Percentiles rank a stretch among this genome's conserved stretches.
These are phyloP conservation scores for Calonectria fujianensis DNA, from an alignment of 2,329 filamentous ascomycete genomes.

Conservation along the genomic window DNA sequence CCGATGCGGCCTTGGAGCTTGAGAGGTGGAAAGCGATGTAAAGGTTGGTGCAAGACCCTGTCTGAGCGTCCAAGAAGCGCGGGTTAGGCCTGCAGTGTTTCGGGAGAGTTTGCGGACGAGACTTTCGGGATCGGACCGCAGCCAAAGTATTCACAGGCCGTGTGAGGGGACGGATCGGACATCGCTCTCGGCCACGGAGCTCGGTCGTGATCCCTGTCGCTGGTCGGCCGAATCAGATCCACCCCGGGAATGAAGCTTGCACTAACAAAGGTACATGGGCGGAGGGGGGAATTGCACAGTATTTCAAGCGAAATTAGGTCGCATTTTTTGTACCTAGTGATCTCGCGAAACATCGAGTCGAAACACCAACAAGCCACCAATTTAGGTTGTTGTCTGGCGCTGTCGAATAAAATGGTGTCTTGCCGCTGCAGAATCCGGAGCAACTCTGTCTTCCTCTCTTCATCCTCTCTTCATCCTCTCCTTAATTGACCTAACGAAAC, in stretches of 20 bases:
- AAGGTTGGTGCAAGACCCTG: background rate
- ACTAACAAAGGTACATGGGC: conserved; percentile 41
- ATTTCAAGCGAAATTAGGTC: too few relatives aligned
- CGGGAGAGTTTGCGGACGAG: conserved; percentile 4
- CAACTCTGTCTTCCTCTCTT: background rate
- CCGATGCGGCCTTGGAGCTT: conserved; percentile 20
- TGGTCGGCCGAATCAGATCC: conserved; percentile 32
- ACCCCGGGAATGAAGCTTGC: background rate
- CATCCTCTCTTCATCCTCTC: background rate
- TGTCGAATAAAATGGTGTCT: background rate
- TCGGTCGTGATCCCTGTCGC: conserved; percentile 52
- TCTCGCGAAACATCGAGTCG: conserved; percentile 12
- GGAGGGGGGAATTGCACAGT: background rate
- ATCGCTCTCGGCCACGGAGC: conserved; percentile 56
- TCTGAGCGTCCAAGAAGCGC: background rate
- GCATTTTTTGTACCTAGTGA: background rate
- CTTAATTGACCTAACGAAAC: background rate
- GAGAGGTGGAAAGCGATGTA: background rate
- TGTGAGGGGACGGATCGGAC: conserved; percentile 39
- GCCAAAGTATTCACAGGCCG: conserved; percentile 2
- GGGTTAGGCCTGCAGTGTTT: background rate
- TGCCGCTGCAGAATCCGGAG: too few relatives aligned
- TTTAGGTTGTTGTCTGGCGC: background rate
- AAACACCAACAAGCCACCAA: conserved; percentile 14
- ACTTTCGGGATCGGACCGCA: conserved; percentile 20